A percentile compares a stretch with the other conserved stretches of the same genome.
Evolutionary conservation across 352 stramenopile species (phyloP).

Genomic region (Phytophthora multivora): DNA sequence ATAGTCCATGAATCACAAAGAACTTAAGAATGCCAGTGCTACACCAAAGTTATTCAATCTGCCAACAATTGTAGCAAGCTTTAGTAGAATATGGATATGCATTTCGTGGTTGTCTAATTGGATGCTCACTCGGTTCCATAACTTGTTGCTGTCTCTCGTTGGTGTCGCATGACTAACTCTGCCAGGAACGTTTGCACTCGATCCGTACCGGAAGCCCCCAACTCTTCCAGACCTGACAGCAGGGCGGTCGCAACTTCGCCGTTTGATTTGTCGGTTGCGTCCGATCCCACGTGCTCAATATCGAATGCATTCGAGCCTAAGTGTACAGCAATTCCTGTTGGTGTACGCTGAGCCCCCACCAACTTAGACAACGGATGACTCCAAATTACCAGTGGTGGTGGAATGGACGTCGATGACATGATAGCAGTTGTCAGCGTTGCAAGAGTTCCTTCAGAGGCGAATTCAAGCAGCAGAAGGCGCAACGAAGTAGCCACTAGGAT

Average conservation of each 20-base stretch:
- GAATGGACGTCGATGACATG: constrained; percentile 38
- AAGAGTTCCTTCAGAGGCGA: constrained; percentile 34
- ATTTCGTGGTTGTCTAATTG: constrained; percentile 11
- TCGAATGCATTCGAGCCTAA: constrained; percentile 23
- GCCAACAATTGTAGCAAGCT: constrained; percentile 3
- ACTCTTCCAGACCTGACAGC: constrained; percentile 30
- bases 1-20: constrained; percentile 16
- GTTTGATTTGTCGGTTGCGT: constrained; percentile 15
- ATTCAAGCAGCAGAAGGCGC: constrained; percentile 59
- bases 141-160: constrained; percentile 29
- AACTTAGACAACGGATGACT: constrained; percentile 33
- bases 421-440: constrained; percentile 36
- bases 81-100: constrained; percentile 7
- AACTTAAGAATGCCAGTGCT: constrained; percentile 8
- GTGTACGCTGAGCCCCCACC: constrained; percentile 27
- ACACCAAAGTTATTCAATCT: too few species aligned
- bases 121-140: constrained; percentile 21
- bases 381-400: constrained; percentile 33
- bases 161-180: constrained; percentile 32
- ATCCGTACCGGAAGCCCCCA: constrained; percentile 22
- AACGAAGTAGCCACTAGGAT: constrained; percentile 79
- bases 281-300: constrained; percentile 6
- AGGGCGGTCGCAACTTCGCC: constrained; percentile 25
- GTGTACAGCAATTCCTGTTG: constrained; percentile 28
- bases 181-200: constrained; percentile 28